Conservation (phyloP, 2,329 filamentous ascomycete species). For the Aspergillus texensis region DNA sequence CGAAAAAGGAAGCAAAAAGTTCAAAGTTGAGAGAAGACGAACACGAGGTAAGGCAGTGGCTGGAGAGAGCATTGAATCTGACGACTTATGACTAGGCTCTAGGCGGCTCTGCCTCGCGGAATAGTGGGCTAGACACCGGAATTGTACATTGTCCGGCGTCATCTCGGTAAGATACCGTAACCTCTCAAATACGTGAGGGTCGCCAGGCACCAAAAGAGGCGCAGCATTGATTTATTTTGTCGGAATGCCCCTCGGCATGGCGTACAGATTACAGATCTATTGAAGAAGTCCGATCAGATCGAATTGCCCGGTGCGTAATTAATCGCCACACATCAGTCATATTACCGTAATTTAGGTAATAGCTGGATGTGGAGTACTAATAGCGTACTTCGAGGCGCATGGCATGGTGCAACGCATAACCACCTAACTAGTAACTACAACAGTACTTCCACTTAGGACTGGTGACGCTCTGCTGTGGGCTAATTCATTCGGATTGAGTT, state of each 20-base stretch:
- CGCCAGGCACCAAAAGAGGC: background rate
- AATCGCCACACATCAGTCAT: background rate
- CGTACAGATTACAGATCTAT: background rate
- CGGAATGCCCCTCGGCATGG: background rate
- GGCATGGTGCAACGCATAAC: background rate
- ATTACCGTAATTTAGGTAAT: slow-evolving; percentile 5
- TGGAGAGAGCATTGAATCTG: slow-evolving; percentile 12
- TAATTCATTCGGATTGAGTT: background rate
- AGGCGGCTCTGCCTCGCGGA: slow-evolving; percentile 18
- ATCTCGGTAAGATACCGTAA: background rate
- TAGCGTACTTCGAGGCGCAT: background rate
- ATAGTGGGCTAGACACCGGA: background rate
- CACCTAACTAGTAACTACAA: background rate
- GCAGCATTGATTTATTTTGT: background rate
- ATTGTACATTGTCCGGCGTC: background rate
- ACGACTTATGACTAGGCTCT: slow-evolving; percentile 12
- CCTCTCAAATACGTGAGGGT: background rate
- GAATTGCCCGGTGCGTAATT: background rate
- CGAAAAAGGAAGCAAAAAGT: slow-evolving; percentile 2
- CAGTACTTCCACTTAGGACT: background rate
- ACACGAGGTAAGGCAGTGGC: slow-evolving; percentile 19
- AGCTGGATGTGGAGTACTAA: slow-evolving; percentile 3
- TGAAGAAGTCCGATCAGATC: slow-evolving; percentile 1
- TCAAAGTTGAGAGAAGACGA: background rate
- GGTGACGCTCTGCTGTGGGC: background rate